These are phyloP conservation scores for Adansonia rubrostipa DNA, from an alignment of 441 rosid species.

Conservation along the genomic window DNA sequence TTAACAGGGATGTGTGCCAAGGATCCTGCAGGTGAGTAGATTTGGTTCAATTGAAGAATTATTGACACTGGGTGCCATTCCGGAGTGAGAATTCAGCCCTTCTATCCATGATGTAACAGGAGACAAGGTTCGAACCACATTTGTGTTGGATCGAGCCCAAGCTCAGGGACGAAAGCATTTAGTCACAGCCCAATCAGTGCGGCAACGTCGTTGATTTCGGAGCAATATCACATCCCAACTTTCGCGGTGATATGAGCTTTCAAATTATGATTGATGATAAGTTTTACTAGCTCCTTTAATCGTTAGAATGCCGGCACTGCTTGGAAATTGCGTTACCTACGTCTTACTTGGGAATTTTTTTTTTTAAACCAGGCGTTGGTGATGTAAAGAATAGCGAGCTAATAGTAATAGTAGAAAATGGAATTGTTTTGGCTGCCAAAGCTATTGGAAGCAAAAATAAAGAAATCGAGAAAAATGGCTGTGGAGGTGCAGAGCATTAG, in stretches of 20 bases:
- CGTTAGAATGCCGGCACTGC: conserved; percentile 13
- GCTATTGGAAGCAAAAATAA: conserved; percentile 34
- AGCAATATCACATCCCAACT: conserved; percentile 11
- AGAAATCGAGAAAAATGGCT: conserved; percentile 32
- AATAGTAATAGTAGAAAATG: conserved; percentile 30
- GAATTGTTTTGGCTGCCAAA: conserved; percentile 36
- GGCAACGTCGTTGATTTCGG: neutral
- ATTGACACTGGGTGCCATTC: conserved; percentile 1
- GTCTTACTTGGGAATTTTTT: conserved; percentile 45
- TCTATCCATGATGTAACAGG: conserved; percentile 3
- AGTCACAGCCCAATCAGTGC: conserved; percentile 17
- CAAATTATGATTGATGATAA: neutral
- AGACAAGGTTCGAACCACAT: conserved; percentile 43
- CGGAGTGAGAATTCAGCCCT: neutral
- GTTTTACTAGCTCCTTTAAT: neutral
- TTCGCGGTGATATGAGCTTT: conserved; percentile 35
- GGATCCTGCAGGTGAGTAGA: conserved; percentile 39
- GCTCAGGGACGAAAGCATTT: conserved; percentile 36
- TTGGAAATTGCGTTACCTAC: conserved; percentile 28
- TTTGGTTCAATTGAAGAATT: neutral
- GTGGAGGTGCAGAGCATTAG: conserved; percentile 32
- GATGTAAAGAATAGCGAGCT: conserved; percentile 28
- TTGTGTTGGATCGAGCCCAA: conserved; percentile 32
- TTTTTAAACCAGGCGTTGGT: neutral
- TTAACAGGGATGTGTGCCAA: conserved; percentile 37